A percentile compares a stretch with the other conserved stretches of the same genome.
Evolutionary conservation across 192 early-diverging fungal species (phyloP).

Genomic region (Backusella tuberculispora): DNA sequence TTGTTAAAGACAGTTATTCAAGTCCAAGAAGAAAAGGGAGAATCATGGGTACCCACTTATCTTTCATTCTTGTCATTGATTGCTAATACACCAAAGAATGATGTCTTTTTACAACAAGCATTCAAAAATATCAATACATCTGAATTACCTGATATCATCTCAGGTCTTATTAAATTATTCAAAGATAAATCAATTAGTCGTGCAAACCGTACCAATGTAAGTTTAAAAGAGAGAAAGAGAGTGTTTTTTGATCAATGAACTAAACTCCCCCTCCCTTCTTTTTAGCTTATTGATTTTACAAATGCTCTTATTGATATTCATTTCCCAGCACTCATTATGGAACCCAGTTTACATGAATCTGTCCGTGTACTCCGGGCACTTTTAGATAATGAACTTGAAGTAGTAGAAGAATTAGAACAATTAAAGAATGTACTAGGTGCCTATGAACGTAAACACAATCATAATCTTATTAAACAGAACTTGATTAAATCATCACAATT

Average conservation of each 20-base stretch:
- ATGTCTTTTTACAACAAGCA: constrained; percentile 56
- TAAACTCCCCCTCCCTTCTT: too few species aligned
- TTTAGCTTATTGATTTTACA: constrained; percentile 48
- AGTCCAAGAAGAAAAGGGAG: constrained; percentile 8
- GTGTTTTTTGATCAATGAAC: neutral
- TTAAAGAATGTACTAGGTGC: constrained; percentile 44
- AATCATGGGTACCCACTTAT: constrained; percentile 20
- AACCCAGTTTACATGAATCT: constrained; percentile 45
- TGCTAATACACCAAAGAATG: constrained; percentile 45
- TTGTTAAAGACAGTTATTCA: constrained; percentile 47
- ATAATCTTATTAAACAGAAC: constrained; percentile 30
- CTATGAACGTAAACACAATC: constrained; percentile 49
- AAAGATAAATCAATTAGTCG: constrained; percentile 29
- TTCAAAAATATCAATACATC: constrained; percentile 45
- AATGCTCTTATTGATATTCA: constrained; percentile 51
- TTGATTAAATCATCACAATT: constrained; percentile 2
- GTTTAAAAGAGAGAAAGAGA: neutral
- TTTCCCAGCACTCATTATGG: constrained; percentile 53
- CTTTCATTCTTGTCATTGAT: constrained; percentile 40
- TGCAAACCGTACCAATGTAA: neutral
- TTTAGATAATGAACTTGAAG: constrained; percentile 34
- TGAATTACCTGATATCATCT: constrained; percentile 46
- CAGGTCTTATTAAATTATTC: constrained; percentile 43
- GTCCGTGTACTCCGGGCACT: constrained; percentile 34
- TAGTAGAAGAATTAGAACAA: constrained; percentile 43